Evolutionary conservation across 352 stramenopile genomes (phyloP).

Genomic region (Phytophthora capsici): DNA sequence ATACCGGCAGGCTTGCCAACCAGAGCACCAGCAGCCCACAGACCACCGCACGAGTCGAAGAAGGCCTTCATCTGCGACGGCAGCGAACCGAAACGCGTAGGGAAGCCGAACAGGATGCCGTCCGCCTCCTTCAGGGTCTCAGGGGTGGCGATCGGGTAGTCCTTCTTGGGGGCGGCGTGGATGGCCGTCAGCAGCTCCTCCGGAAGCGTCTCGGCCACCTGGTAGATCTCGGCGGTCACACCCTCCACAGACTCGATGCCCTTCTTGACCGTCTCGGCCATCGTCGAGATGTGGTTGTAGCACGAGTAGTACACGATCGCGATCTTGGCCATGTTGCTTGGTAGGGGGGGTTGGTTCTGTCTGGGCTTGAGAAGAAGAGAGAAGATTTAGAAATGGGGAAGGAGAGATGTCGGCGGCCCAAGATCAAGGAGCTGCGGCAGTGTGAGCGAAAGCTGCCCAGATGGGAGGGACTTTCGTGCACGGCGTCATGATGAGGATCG

Average conservation of each 20-base stretch:
- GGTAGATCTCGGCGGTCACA: slow-evolving; percentile 33
- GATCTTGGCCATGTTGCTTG: slow-evolving; percentile 32
- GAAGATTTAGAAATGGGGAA: slow-evolving; percentile 30
- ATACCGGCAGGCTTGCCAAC: slow-evolving; percentile 34
- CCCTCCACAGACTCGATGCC: slow-evolving; percentile 28
- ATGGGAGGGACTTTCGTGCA: not conserved
- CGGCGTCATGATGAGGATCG: not conserved
- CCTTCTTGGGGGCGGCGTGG: slow-evolving; percentile 32
- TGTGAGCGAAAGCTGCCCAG: not conserved
- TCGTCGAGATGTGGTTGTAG: slow-evolving; percentile 28
- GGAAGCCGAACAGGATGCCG: slow-evolving; percentile 40
- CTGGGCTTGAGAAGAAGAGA: slow-evolving; percentile 9
- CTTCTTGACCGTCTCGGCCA: slow-evolving; percentile 25
- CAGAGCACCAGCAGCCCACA: slow-evolving; percentile 31
- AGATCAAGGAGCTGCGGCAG: not conserved
- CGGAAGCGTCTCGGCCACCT: slow-evolving; percentile 21
- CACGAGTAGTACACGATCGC: slow-evolving; percentile 41
- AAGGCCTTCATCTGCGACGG: slow-evolving; percentile 35
- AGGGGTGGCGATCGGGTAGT: slow-evolving; percentile 29
- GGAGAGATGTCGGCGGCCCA: not conserved
- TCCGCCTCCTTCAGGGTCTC: slow-evolving; percentile 36
- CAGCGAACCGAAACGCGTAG: slow-evolving; percentile 35
- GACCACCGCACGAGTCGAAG: slow-evolving; percentile 32
- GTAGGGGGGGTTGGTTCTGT: not conserved
- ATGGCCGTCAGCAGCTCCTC: slow-evolving; percentile 22